Conservation (phyloP, 495 filamentous ascomycete genomes). For the Penicillium alfredii region DNA sequence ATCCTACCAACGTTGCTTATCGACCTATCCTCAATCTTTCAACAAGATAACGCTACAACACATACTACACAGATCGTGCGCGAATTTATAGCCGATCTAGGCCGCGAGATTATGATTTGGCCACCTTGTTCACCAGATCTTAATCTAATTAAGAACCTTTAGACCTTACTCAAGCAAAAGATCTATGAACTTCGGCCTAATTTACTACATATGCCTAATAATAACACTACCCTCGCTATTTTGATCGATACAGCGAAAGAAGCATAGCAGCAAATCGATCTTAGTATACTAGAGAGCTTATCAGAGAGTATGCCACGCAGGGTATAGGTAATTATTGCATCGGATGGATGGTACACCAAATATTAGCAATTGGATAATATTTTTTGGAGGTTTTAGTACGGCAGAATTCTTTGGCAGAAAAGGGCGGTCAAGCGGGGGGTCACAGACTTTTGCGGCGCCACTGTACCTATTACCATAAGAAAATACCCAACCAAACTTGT, state of each 20-base stretch:
- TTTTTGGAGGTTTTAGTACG: not conserved
- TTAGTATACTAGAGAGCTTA: not conserved
- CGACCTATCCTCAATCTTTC: slow-evolving; percentile 4
- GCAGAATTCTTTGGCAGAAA: not conserved
- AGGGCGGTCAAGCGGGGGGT: not conserved
- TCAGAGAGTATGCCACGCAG: slow-evolving; percentile 4
- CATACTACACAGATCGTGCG: slow-evolving; percentile 8
- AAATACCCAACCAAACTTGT: no score
- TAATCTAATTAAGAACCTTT: slow-evolving; percentile 17
- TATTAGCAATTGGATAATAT: not conserved
- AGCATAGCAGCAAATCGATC: slow-evolving; percentile 3
- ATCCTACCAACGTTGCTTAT: slow-evolving; percentile 5
- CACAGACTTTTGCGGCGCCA: not conserved
- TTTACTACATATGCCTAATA: slow-evolving; percentile 2
- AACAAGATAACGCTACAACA: slow-evolving; percentile 16
- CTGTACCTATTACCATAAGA: no score
- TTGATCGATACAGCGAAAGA: slow-evolving; percentile 1
- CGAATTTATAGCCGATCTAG: slow-evolving; percentile 7
- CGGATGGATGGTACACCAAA: slow-evolving; percentile 5
- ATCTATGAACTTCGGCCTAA: slow-evolving; percentile 8
- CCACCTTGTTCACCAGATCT: slow-evolving; percentile 9
- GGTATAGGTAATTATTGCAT: slow-evolving; percentile 1
- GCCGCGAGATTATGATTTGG: slow-evolving; percentile 6
- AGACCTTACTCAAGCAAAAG: slow-evolving; percentile 14
- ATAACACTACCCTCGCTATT: not conserved